Conservation (phyloP, 1,284 basidiomycete genomes). For the Gomphus sp. region DNA sequence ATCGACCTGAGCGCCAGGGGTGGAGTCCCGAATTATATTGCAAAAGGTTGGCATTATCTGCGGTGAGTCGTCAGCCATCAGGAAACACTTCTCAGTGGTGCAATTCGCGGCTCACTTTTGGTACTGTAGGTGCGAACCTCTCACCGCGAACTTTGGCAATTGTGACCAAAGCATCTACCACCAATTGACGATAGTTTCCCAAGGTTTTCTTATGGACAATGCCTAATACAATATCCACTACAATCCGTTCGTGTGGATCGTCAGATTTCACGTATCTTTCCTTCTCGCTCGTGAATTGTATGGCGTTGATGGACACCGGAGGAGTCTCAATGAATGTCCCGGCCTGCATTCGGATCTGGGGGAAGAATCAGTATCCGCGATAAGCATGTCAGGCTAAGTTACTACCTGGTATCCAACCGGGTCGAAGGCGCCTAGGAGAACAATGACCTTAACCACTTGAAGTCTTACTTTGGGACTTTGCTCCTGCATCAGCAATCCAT, state of each 20-base stretch:
- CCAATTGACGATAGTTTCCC: conserved; percentile 41
- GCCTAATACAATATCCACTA: conserved; percentile 50
- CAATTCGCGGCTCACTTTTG: conserved; percentile 27
- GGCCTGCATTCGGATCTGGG: neutral
- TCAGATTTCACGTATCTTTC: conserved; percentile 15
- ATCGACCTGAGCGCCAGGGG: conserved; percentile 38
- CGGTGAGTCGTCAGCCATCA: neutral
- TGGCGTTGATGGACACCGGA: neutral
- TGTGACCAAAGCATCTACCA: conserved; percentile 55
- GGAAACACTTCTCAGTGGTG: neutral
- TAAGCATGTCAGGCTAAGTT: neutral
- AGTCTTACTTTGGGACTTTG: conserved; percentile 35
- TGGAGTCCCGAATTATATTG: conserved; percentile 43
- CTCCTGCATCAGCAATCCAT: too few species aligned
- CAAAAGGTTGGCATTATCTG: conserved; percentile 57
- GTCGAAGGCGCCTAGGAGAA: conserved; percentile 52
- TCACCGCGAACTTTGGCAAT: conserved; percentile 55
- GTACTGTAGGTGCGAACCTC: conserved; percentile 49
- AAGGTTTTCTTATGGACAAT: conserved; percentile 45
- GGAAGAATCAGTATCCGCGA: neutral
- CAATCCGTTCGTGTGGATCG: conserved; percentile 28
- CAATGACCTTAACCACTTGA: conserved; percentile 52
- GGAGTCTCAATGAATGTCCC: neutral
- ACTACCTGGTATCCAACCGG: conserved; percentile 37
- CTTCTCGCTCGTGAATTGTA: conserved; percentile 14